Percentiles rank a stretch among this genome's conserved stretches.
phyloP scores from a whole-genome alignment of 768 basidiomycete species.

The Leucosporidium yakuticum region DNA sequence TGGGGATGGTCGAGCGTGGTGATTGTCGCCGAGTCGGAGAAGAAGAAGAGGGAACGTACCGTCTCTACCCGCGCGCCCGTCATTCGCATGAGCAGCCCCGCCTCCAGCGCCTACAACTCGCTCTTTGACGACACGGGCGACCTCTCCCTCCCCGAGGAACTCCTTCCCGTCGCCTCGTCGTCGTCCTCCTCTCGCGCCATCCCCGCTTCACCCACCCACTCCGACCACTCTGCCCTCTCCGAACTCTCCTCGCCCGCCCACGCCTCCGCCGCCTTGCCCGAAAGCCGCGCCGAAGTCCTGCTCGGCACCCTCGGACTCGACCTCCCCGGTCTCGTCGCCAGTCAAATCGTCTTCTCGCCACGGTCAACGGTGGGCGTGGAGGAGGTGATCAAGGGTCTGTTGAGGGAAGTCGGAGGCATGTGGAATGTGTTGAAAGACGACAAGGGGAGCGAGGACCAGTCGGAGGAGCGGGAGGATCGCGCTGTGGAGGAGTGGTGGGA shows the following conservation, averaged over 20 bases:
- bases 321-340: slow-evolving; percentile 31
- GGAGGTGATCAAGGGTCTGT: slow-evolving; percentile 20
- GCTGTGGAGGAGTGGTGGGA: slow-evolving; percentile 30
- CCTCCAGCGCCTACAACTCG: slow-evolving; percentile 3
- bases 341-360: slow-evolving; percentile 30
- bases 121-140: slow-evolving; percentile 3
- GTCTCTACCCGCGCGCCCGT: background rate
- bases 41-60: background rate
- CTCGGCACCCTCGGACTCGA: slow-evolving; percentile 19
- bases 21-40: slow-evolving; percentile 7
- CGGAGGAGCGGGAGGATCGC: slow-evolving; percentile 9
- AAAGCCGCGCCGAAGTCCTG: slow-evolving; percentile 5
- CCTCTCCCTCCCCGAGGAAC: background rate
- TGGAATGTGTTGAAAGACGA: slow-evolving; percentile 18
- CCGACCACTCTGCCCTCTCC: slow-evolving; percentile 1
- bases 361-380: slow-evolving; percentile 30
- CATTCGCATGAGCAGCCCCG: background rate
- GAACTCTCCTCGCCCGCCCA: background rate
- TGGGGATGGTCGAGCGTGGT: slow-evolving; percentile 26
- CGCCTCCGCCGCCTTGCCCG: background rate
- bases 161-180: background rate
- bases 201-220: slow-evolving; percentile 1
- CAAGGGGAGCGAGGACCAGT: slow-evolving; percentile 6
- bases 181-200: background rate
- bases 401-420: slow-evolving; percentile 20